Base-by-base conservation (phyloP, 768 basidiomycete species). In the Dioszegia hungarica region DNA sequence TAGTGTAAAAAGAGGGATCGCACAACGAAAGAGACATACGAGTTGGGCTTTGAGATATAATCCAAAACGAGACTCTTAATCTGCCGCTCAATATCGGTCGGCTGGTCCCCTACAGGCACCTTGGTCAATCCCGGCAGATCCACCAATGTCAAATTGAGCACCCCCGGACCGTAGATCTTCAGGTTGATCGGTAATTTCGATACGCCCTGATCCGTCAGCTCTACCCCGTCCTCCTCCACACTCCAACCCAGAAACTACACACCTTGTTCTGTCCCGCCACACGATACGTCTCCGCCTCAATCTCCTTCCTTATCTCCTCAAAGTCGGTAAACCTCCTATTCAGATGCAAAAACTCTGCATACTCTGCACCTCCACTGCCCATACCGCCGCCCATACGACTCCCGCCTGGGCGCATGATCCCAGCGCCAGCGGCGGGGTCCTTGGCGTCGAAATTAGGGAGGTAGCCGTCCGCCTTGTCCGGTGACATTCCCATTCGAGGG, bases 281-380 rank as follows among this genome's bases (percentile, higher is more conserved):
- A 40, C 95, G 81, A 76, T 86, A 92, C 1, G 95, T 99, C 80
- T 99, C 95, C 73, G 89, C 87, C 77, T 99, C 95, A 57, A 99
- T 99, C 79, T 99, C 95, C 63, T 86, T 88, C 37, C 94, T 82
- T 62, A 98, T 88, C 68, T 98, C 94, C 41, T 82, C 80, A 70
- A 93, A 98, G 72, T 98, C 94, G n/a, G 90, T 92, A 78, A 92
- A 97, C 37, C 89, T 84, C 74, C 89, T 90, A 82, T 97, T 93
- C 54, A 94, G 81, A 75, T 99, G 95, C 27, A 98, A 82, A 77
- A 99, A 99, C 77, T 98, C 95, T 41, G 85, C 94, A 86, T 93
- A 98, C 82, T 97, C 94, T 0, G 84, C 72, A 36, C 72, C 72
- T 1, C 56, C 53, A 31, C 57, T 57, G n/a, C 51, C 51, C 51